These are phyloP conservation scores for Pleoardoris graminearum DNA, from an alignment of 2,329 filamentous ascomycete species.

Conservation along the genomic window DNA sequence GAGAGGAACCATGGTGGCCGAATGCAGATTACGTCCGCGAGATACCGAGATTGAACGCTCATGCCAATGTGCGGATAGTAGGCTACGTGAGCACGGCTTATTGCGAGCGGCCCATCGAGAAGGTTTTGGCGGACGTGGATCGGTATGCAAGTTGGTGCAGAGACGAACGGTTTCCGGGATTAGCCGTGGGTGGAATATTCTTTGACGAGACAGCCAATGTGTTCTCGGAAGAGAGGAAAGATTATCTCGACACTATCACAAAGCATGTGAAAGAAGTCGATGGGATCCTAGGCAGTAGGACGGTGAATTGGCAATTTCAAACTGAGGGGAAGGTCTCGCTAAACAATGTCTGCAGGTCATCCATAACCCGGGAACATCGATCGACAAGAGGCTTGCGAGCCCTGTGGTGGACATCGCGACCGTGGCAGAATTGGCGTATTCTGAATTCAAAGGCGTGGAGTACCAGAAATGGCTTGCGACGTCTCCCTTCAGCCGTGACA, in stretches of 20 bases:
- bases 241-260: constrained; percentile 27
- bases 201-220: constrained; percentile 54
- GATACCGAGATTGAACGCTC: constrained; percentile 46
- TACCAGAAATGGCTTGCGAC: constrained; percentile 32
- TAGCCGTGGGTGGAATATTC: constrained; percentile 55
- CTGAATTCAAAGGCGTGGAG: constrained; percentile 19
- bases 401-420: constrained; percentile 33
- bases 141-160: constrained; percentile 51
- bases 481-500: constrained; percentile 25
- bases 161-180: constrained; percentile 27
- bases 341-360: constrained; percentile 21
- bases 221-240: constrained; percentile 19
- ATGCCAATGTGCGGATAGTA: constrained; percentile 54
- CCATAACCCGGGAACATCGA: constrained; percentile 37
- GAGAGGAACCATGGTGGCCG: constrained; percentile 48
- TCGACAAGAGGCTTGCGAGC: constrained; percentile 23
- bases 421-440: constrained; percentile 28
- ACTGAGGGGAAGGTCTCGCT: not conserved
- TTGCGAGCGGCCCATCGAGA: constrained; percentile 30
- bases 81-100: constrained; percentile 58
- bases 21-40: constrained; percentile 53
- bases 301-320: constrained; percentile 15
- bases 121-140: constrained; percentile 47
- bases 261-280: constrained; percentile 12
- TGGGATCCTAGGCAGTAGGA: constrained; percentile 12